Base-by-base conservation (phyloP, 495 filamentous ascomycete species). In the Bathelium albidoporum region DNA sequence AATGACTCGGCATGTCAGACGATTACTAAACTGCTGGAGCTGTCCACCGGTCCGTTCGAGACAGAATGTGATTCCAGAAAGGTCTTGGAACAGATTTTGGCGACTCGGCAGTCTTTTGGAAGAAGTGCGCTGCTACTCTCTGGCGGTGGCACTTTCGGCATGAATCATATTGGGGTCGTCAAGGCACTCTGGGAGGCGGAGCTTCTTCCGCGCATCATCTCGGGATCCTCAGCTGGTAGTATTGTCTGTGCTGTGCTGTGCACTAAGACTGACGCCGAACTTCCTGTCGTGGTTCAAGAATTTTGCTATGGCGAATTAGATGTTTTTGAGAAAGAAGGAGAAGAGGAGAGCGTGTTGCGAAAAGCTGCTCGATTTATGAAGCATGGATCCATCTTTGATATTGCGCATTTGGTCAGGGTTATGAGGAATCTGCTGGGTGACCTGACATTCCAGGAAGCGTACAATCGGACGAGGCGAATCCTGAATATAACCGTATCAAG, bases 91-190 rank as follows among this genome's bases (percentile, higher is more conserved):
- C 82, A 85, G 64, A 77, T 97, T 65, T 74, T 95, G 20, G 85
- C 83, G 49, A 85, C 91, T 3, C 81, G 90, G 60, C 90, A 95
- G 73, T 88, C 89, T 10, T 97, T 92, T 73, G 93, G 93, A 12
- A 81, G 92, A 59, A 96, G 88, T 65, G 93, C 92, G 0, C 75
- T 97, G 62, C 78, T 95, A 1, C 80, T 97, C 22, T 96, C 91
- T 16, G 93, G 93, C 18, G 93, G 93, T 10, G 93, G 88, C 0
- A 97, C 91, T 0, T 93, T 96, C 73, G 93, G 93, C 29, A 96
- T 97, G 93, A 89, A 88, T 58, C 93, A 97, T 73, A 88, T 97
- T 65, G 93, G 93, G 1, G 92, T 97, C n/a, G 76, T 96, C 65
- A 95, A 96, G 69, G 81, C 88, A 4, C 80, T 97, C 18, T 91